These are phyloP conservation scores for Sclerotinia borealis DNA, from an alignment of 2,329 filamentous ascomycete species.

Conservation along the genomic window DNA sequence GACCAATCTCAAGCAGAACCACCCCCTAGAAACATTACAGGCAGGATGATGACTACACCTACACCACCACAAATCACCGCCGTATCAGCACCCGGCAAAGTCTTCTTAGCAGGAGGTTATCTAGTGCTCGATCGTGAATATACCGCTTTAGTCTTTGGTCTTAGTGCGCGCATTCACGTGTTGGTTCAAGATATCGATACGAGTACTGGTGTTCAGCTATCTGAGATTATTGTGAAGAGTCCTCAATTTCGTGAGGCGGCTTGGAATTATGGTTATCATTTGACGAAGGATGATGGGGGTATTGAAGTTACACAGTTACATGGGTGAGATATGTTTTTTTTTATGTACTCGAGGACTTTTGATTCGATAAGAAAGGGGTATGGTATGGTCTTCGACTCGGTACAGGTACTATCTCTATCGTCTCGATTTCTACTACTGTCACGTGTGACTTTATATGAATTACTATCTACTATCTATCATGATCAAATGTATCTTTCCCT, in stretches of 20 bases:
- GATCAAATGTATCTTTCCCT: background rate
- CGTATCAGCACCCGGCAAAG: slow-evolving; percentile 92
- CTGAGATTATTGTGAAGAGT: slow-evolving; percentile 78
- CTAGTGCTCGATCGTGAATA: slow-evolving; percentile 85
- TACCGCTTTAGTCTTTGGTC: slow-evolving; percentile 66
- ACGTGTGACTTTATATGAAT: slow-evolving; percentile 2
- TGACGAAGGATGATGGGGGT: slow-evolving; percentile 66
- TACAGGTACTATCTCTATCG: background rate
- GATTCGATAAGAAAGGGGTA: no score
- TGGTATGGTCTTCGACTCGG: background rate
- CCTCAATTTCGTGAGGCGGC: slow-evolving; percentile 84
- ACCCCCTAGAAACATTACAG: background rate
- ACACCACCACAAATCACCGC: slow-evolving; percentile 23
- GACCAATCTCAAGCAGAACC: background rate
- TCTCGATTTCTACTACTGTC: slow-evolving; percentile 8
- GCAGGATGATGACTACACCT: background rate
- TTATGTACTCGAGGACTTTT: slow-evolving; percentile 13
- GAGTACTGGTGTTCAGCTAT: slow-evolving; percentile 56
- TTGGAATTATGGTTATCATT: slow-evolving; percentile 80
- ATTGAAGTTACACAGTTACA: slow-evolving; percentile 74
- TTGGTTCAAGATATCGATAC: slow-evolving; percentile 52
- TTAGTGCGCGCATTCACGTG: slow-evolving; percentile 62
- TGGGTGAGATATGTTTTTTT: slow-evolving; percentile 49
- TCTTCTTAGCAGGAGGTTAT: slow-evolving; percentile 90
- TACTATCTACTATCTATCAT: no score